Conservation (phyloP, 2,329 filamentous ascomycete species). For the Botrytis cinerea region DNA sequence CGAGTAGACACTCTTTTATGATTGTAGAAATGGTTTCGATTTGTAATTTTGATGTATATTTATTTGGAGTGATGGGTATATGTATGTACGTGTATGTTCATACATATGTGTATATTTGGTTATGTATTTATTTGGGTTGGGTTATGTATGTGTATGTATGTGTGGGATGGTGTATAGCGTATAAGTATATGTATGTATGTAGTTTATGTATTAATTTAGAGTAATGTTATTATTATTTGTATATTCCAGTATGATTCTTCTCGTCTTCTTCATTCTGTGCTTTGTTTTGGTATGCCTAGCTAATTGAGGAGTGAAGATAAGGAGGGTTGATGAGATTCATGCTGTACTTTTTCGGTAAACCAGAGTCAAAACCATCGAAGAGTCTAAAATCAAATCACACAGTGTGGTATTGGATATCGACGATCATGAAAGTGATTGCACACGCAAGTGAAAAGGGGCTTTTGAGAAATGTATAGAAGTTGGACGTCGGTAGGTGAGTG, state of each 20-base stretch:
- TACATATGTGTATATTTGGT: background rate
- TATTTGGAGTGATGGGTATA: constrained; percentile 14
- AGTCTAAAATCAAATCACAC: background rate
- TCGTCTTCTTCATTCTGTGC: background rate
- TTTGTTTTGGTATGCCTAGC: background rate
- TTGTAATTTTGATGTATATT: constrained; percentile 9
- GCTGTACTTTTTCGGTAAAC: background rate
- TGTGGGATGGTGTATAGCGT: background rate
- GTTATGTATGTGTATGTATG: constrained; percentile 5
- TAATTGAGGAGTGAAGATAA: background rate
- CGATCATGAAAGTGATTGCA: background rate
- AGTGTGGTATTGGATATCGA: background rate
- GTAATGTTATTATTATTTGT: background rate
- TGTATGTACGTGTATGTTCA: background rate
- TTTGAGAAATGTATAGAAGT: background rate
- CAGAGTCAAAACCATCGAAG: background rate
- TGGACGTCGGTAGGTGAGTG: background rate
- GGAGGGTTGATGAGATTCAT: background rate
- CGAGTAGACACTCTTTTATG: constrained; percentile 13
- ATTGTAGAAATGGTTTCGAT: constrained; percentile 12
- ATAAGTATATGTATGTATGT: background rate
- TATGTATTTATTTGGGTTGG: background rate
- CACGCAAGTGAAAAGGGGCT: background rate
- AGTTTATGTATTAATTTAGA: background rate
- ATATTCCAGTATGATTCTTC: background rate